These are phyloP conservation scores for Wickerhamiella spandovensis DNA, from an alignment of 805 yeast genomes.

Conservation along the genomic window DNA sequence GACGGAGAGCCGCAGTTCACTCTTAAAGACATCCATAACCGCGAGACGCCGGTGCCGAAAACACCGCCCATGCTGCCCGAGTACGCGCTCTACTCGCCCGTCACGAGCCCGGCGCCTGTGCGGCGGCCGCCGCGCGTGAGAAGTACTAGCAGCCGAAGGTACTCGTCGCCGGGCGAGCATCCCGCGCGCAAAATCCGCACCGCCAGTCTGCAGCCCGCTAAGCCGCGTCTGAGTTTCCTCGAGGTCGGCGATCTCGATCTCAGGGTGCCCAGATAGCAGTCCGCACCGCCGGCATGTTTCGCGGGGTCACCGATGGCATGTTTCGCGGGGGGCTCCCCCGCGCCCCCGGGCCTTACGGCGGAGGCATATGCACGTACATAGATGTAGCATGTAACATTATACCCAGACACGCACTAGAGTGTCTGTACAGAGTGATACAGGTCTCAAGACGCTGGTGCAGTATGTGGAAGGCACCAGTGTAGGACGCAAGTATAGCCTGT, in stretches of 20 bases:
- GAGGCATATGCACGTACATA: too few species aligned
- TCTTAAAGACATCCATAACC: not conserved
- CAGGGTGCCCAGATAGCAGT: not conserved
- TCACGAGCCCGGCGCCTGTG: not conserved
- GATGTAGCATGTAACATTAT: too few species aligned
- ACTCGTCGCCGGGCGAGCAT: conserved; percentile 2
- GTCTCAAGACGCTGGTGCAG: too few species aligned
- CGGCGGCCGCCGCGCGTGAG: not conserved
- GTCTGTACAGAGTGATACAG: too few species aligned
- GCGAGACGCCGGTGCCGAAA: not conserved
- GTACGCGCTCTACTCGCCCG: not conserved
- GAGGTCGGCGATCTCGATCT: not conserved
- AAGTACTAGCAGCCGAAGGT: conserved; percentile 5
- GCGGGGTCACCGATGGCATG: too few species aligned
- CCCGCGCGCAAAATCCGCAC: conserved; percentile 11
- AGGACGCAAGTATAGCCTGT: too few species aligned
- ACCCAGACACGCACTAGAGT: too few species aligned
- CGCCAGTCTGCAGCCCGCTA: conserved; percentile 12
- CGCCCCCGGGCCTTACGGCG: too few species aligned
- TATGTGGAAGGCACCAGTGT: too few species aligned
- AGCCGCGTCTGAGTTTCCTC: not conserved
- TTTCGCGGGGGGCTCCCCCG: too few species aligned
- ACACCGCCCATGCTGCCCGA: not conserved
- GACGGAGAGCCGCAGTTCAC: too few species aligned
- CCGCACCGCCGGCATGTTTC: not conserved